Conservation (phyloP, 257 asterid genomes). For the Cynanchum wilfordii region DNA sequence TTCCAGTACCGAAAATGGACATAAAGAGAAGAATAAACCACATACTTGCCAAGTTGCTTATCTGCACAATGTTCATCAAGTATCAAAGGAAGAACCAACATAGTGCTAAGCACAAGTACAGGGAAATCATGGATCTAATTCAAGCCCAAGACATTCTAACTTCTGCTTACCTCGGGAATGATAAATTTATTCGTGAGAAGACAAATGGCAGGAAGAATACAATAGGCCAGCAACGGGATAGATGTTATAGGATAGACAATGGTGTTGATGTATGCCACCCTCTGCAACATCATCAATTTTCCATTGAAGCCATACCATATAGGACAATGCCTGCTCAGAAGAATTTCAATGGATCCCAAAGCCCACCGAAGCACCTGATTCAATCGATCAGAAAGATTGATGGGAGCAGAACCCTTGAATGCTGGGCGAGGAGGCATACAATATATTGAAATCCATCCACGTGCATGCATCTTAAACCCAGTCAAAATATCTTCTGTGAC, state of each 20-base stretch:
- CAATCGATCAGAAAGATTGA: slow-evolving; percentile 89
- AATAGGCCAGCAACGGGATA: slow-evolving; percentile 71
- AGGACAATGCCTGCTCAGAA: slow-evolving; percentile 87
- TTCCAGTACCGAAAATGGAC: slow-evolving; percentile 75
- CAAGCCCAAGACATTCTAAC: not conserved
- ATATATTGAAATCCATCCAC: slow-evolving; percentile 86
- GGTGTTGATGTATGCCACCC: slow-evolving; percentile 82
- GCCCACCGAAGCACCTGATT: slow-evolving; percentile 99
- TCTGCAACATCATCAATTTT: slow-evolving; percentile 56
- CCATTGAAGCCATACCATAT: slow-evolving; percentile 89
- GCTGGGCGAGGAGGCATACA: slow-evolving; percentile 93
- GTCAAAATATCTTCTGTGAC: slow-evolving; percentile 94
- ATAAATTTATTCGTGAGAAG: slow-evolving; percentile 82
- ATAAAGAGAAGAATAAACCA: slow-evolving; percentile 80
- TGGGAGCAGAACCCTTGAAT: slow-evolving; percentile 93
- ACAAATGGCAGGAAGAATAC: slow-evolving; percentile 85
- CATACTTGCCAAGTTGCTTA: slow-evolving; percentile 83
- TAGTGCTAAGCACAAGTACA: not conserved
- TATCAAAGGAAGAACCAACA: not conserved
- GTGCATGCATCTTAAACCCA: slow-evolving; percentile 90
- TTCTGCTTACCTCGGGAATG: slow-evolving; percentile 57
- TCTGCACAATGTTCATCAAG: slow-evolving; percentile 38
- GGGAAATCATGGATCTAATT: not conserved
- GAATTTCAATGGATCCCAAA: slow-evolving; percentile 80
- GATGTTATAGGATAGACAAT: slow-evolving; percentile 87